These are phyloP conservation scores for Brassica cretica DNA, from an alignment of 345 rosid species.

Conservation along the genomic window DNA sequence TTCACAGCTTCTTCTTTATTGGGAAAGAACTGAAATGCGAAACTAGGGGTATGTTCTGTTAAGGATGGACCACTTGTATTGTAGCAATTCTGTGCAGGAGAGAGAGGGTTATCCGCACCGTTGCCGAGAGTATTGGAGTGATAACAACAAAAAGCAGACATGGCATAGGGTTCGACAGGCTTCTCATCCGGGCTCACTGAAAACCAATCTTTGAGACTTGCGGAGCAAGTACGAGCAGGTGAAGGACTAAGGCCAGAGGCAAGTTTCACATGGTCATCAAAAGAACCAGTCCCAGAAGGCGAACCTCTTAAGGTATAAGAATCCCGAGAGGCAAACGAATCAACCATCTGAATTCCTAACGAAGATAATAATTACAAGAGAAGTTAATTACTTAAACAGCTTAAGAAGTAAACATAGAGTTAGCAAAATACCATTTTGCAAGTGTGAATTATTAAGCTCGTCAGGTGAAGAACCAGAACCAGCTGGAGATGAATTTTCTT, in stretches of 20 bases:
- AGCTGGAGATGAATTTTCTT: slow-evolving; percentile 37
- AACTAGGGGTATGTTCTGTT: slow-evolving; percentile 18
- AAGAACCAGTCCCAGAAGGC: slow-evolving; percentile 36
- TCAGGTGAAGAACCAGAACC: slow-evolving; percentile 35
- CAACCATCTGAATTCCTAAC: slow-evolving; percentile 47
- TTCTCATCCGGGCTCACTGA: slow-evolving; percentile 34
- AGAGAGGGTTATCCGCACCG: slow-evolving; percentile 31
- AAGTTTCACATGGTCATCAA: slow-evolving; percentile 34
- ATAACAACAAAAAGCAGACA: slow-evolving; percentile 44
- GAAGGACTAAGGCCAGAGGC: slow-evolving; percentile 41
- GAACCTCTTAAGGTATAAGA: slow-evolving; percentile 21
- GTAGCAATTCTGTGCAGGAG: slow-evolving; percentile 39
- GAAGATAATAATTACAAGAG: slow-evolving; percentile 16
- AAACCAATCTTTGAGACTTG: slow-evolving; percentile 49
- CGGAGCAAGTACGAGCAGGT: slow-evolving; percentile 44
- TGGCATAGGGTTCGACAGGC: slow-evolving; percentile 26
- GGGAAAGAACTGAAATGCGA: slow-evolving; percentile 34
- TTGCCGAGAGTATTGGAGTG: slow-evolving; percentile 45
- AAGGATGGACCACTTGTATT: slow-evolving; percentile 35
- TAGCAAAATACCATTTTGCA: slow-evolving; percentile 40
- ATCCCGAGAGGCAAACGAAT: slow-evolving; percentile 25
- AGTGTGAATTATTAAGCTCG: slow-evolving; percentile 36
- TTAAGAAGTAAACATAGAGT: background rate
- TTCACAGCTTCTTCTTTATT: slow-evolving; percentile 40
- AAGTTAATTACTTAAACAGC: background rate